Conservation (phyloP, 2,329 filamentous ascomycete species). For the Lachnellula arida region DNA sequence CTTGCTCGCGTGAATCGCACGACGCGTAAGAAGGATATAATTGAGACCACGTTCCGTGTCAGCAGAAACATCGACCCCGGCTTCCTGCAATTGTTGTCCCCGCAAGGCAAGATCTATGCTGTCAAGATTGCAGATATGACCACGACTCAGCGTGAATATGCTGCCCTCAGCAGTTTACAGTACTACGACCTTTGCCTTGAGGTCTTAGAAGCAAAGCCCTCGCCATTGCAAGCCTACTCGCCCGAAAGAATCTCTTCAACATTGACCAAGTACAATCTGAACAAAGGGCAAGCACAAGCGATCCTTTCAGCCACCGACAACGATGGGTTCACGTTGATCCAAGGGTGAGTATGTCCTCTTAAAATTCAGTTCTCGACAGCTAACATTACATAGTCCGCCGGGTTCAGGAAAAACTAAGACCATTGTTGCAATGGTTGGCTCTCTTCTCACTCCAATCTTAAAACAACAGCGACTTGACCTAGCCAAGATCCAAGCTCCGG, state of each 20-base stretch:
- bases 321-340: constrained; percentile 93
- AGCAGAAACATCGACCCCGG: constrained; percentile 50
- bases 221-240: constrained; percentile 76
- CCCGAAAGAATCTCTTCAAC: constrained; percentile 66
- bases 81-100: constrained; percentile 58
- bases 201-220: constrained; percentile 83
- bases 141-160: constrained; percentile 92
- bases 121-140: constrained; percentile 89
- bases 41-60: constrained; percentile 84
- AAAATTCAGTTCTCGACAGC: neutral
- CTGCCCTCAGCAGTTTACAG: constrained; percentile 81
- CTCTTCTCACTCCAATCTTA: constrained; percentile 59
- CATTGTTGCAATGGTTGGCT: constrained; percentile 92
- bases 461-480: constrained; percentile 32
- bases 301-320: constrained; percentile 91
- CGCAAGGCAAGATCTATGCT: constrained; percentile 65
- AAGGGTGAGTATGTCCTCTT: constrained; percentile 54
- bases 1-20: constrained; percentile 78
- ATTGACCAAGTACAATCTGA: constrained; percentile 76
- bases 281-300: constrained; percentile 83
- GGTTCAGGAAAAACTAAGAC: constrained; percentile 99
- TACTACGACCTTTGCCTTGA: constrained; percentile 97
- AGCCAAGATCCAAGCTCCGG: constrained; percentile 29
- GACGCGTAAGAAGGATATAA: constrained; percentile 71
- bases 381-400: constrained; percentile 59